Conservation (phyloP, 1,139 yeast species). For the Sugiyamaella sp. region DNA sequence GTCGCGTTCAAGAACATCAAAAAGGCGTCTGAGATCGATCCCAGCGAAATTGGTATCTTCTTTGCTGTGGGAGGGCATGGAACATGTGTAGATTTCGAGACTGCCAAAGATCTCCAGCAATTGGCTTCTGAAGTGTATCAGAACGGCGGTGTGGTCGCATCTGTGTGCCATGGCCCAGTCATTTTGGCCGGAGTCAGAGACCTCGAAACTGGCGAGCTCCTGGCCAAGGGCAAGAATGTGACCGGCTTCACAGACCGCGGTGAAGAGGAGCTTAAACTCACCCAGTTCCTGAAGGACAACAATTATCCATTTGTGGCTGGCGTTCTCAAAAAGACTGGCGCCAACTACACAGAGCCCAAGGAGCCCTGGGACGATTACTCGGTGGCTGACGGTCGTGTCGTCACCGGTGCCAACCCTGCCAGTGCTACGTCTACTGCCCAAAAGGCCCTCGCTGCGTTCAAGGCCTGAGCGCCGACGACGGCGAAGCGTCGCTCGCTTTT, state of each 20-base stretch:
- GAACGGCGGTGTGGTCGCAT: slow-evolving; percentile 58
- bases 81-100: slow-evolving; percentile 59
- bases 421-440: slow-evolving; percentile 57
- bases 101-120: slow-evolving; percentile 51
- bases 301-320: slow-evolving; percentile 36
- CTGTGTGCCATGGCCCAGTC: slow-evolving; percentile 71
- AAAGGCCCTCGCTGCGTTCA: slow-evolving; percentile 32
- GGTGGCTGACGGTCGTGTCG: slow-evolving; percentile 56
- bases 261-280: slow-evolving; percentile 49
- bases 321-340: slow-evolving; percentile 41
- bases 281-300: slow-evolving; percentile 43
- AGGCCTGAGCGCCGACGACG: too few species aligned
- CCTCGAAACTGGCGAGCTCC: slow-evolving; percentile 47
- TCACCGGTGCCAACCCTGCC: slow-evolving; percentile 67
- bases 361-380: slow-evolving; percentile 58
- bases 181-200: slow-evolving; percentile 53
- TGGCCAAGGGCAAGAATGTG: slow-evolving; percentile 55
- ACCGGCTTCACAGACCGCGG: slow-evolving; percentile 66
- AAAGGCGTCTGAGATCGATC: slow-evolving; percentile 34
- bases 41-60: slow-evolving; percentile 55
- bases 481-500: too few species aligned
- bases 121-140: slow-evolving; percentile 52
- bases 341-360: slow-evolving; percentile 46
- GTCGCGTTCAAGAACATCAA: slow-evolving; percentile 39
- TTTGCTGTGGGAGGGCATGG: slow-evolving; percentile 72